Conservation (phyloP, 768 basidiomycete species). For the Artomyces pyxidatus region DNA sequence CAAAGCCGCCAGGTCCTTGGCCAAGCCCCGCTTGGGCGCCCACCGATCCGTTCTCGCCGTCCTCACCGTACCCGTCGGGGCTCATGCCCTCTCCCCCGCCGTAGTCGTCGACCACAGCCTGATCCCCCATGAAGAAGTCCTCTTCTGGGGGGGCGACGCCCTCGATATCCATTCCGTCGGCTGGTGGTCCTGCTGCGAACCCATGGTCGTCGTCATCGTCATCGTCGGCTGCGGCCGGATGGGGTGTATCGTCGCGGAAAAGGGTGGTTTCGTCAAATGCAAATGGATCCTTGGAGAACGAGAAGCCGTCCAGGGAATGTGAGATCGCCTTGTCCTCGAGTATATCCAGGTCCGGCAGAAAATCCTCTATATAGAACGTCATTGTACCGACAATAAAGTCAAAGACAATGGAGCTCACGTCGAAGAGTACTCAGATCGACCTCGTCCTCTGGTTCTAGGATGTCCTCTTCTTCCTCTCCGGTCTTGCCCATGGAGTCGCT, state of each 20-base stretch:
- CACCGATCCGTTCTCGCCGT: slow-evolving; percentile 35
- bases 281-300: slow-evolving; percentile 65
- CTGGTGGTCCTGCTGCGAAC: slow-evolving; percentile 31
- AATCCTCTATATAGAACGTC: slow-evolving; percentile 41
- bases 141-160: slow-evolving; percentile 32
- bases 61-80: slow-evolving; percentile 21
- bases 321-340: slow-evolving; percentile 70
- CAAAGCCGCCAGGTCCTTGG: slow-evolving; percentile 47
- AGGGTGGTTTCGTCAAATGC: slow-evolving; percentile 55
- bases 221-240: slow-evolving; percentile 32
- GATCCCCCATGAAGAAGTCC: slow-evolving; percentile 63
- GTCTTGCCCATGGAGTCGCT: slow-evolving; percentile 79
- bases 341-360: slow-evolving; percentile 59
- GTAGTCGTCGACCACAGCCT: slow-evolving; percentile 44
- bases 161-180: slow-evolving; percentile 33
- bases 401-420: slow-evolving; percentile 31
- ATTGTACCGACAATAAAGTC: slow-evolving; percentile 1
- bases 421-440: slow-evolving; percentile 59
- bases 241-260: slow-evolving; percentile 45
- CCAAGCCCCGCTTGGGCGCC: slow-evolving; percentile 30
- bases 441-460: slow-evolving; percentile 61
- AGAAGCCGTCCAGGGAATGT: slow-evolving; percentile 72
- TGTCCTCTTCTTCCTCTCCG: slow-evolving; percentile 61
- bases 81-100: slow-evolving; percentile 21
- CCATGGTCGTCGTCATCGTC: slow-evolving; percentile 36